Evolutionary conservation across 192 early-diverging fungal genomes (phyloP).

Genomic region (Umbelopsis sp.): DNA sequence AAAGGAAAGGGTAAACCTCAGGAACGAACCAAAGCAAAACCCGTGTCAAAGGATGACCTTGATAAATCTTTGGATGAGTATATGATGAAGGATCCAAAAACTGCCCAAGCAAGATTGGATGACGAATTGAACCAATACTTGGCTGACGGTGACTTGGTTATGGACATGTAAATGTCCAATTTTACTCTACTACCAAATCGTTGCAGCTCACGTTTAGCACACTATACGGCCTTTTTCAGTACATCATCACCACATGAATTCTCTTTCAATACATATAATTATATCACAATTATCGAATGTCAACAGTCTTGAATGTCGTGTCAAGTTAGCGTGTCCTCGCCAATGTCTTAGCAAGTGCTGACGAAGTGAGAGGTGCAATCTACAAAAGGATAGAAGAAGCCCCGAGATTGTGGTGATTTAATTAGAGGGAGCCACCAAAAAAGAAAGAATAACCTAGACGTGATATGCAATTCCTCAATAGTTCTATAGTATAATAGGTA

Average conservation of each 20-base stretch:
- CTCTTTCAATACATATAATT: constrained; percentile 12
- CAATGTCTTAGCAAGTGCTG: background rate
- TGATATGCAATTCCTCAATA: too few species aligned
- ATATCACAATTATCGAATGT: background rate
- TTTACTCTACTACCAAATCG: background rate
- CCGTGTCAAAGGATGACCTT: constrained; percentile 21
- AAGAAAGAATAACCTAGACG: too few species aligned
- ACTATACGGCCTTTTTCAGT: background rate
- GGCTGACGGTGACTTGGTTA: constrained; percentile 19
- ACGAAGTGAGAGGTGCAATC: background rate
- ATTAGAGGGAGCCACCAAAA: too few species aligned
- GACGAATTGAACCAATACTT: constrained; percentile 36
- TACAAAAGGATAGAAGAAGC: too few species aligned
- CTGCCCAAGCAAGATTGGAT: constrained; percentile 33
- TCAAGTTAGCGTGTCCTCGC: background rate
- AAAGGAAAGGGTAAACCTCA: background rate
- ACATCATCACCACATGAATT: background rate
- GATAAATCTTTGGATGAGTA: constrained; percentile 36
- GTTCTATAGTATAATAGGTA: too few species aligned
- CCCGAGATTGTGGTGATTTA: too few species aligned
- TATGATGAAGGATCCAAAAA: constrained; percentile 41
- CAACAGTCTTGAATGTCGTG: background rate
- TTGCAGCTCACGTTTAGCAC: background rate
- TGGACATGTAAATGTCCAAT: background rate
- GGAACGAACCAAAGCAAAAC: constrained; percentile 11